Evolutionary conservation across 2,329 filamentous ascomycete species (phyloP).

Genomic region (Coleophoma eucalyptorum): DNA sequence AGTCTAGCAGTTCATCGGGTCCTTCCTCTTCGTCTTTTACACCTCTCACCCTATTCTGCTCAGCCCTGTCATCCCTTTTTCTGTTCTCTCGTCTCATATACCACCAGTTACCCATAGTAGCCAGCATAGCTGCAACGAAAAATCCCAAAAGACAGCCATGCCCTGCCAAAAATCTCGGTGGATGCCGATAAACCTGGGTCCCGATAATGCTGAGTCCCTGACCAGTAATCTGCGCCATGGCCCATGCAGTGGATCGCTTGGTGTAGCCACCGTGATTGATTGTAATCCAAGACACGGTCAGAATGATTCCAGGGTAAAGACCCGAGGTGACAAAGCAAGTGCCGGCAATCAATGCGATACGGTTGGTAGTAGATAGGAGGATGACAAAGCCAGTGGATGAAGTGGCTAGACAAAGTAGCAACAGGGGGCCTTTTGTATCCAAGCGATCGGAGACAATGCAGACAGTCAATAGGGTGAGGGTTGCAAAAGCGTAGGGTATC

Average conservation of each 20-base stretch:
- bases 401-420: constrained; percentile 3
- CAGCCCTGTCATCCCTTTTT: constrained; percentile 2
- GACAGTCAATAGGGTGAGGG: constrained; percentile 2
- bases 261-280: constrained; percentile 8
- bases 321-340: too few relatives aligned
- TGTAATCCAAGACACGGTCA: constrained; percentile 4
- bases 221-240: constrained; percentile 2
- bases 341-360: neutral
- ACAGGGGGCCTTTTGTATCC: constrained; percentile 3
- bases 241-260: constrained; percentile 4
- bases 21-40: constrained; percentile 1
- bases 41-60: neutral
- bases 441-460: constrained; percentile 6
- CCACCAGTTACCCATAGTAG: constrained; percentile 1
- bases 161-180: constrained; percentile 5
- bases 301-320: neutral
- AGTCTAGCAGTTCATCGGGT: constrained; percentile 5
- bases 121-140: neutral
- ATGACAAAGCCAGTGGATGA: constrained; percentile 3
- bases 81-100: constrained; percentile 7
- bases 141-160: constrained; percentile 6
- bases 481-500: constrained; percentile 6
- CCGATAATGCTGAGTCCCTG: constrained; percentile 5
- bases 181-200: constrained; percentile 6
- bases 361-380: neutral